Conservation (phyloP, 352 stramenopile species). For the Phytophthora niederhauseri region DNA sequence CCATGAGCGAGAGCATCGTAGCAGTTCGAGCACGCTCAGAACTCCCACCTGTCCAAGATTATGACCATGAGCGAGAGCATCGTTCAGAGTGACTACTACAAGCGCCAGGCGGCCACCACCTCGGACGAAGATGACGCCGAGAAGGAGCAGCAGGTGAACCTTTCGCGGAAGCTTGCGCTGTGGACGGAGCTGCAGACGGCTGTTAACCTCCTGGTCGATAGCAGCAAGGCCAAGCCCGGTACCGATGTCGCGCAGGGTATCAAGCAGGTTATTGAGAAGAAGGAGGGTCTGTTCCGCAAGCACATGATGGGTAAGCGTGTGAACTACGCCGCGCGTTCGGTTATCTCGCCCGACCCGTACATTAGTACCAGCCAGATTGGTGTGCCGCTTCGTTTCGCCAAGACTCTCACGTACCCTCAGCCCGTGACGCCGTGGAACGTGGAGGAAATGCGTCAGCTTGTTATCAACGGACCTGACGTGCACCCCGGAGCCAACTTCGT, state of each 20-base stretch:
- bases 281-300: slow-evolving; percentile 99
- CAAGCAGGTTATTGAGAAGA: slow-evolving; percentile 99
- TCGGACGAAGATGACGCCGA: slow-evolving; percentile 65
- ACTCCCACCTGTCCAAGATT: slow-evolving; percentile 96
- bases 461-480: slow-evolving; percentile 95
- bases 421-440: slow-evolving; percentile 99
- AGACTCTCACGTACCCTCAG: slow-evolving; percentile 98
- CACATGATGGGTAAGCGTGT: slow-evolving; percentile 99
- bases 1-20: slow-evolving; percentile 93
- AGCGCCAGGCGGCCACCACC: slow-evolving; percentile 47
- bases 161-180: slow-evolving; percentile 92
- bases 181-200: slow-evolving; percentile 98
- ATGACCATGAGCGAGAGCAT: slow-evolving; percentile 93
- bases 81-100: slow-evolving; percentile 76
- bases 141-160: slow-evolving; percentile 69
- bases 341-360: slow-evolving; percentile 99
- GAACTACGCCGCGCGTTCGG: slow-evolving; percentile 98
- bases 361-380: slow-evolving; percentile 99
- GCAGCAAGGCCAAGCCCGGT: slow-evolving; percentile 70
- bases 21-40: slow-evolving; percentile 98
- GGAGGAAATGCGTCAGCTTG: slow-evolving; percentile 95
- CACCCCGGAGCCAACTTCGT: slow-evolving; percentile 99
- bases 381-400: slow-evolving; percentile 98
- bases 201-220: slow-evolving; percentile 87
- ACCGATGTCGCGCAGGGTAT: slow-evolving; percentile 91